phyloP scores from a whole-genome alignment of 179 eudicot species.

The Silene vulgaris region DNA sequence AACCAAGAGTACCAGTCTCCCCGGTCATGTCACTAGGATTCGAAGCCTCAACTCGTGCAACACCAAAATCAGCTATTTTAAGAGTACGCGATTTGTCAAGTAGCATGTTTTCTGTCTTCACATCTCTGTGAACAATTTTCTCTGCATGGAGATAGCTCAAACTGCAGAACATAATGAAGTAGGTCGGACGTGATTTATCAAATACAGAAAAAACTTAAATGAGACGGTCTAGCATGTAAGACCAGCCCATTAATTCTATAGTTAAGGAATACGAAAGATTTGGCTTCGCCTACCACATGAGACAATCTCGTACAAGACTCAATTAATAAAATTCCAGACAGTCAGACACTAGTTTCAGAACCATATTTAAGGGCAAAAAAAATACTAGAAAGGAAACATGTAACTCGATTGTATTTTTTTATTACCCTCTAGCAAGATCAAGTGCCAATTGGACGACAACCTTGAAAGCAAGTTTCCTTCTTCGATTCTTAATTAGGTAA shows the following conservation, averaged over 20 bases:
- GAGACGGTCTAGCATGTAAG: neutral
- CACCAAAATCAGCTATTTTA: conserved; percentile 96
- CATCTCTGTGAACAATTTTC: conserved; percentile 97
- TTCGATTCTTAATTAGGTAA: conserved; percentile 83
- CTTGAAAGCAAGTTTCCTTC: conserved; percentile 84
- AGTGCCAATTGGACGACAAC: conserved; percentile 92
- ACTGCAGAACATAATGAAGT: conserved; percentile 35
- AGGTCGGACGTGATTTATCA: conserved; percentile 4
- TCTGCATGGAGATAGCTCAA: conserved; percentile 90
- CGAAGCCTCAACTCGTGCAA: conserved; percentile 96
- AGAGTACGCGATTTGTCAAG: conserved; percentile 80
- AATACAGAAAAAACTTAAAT: neutral
- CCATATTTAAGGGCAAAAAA: neutral
- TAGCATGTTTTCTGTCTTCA: conserved; percentile 94
- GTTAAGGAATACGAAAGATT: too few species aligned
- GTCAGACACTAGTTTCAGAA: neutral
- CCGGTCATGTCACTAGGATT: conserved; percentile 98
- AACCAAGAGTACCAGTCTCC: conserved; percentile 96
- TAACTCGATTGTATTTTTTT: neutral
- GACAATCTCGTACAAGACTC: too few species aligned
- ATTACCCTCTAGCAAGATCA: conserved; percentile 97
- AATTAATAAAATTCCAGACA: neutral
- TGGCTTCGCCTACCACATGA: too few species aligned
- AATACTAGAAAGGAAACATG: conserved; percentile 12
- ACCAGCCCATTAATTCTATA: too few species aligned